Evolutionary conservation across 1,284 basidiomycete genomes (phyloP).

Genomic region (Cutaneotrichosporon sp.): DNA sequence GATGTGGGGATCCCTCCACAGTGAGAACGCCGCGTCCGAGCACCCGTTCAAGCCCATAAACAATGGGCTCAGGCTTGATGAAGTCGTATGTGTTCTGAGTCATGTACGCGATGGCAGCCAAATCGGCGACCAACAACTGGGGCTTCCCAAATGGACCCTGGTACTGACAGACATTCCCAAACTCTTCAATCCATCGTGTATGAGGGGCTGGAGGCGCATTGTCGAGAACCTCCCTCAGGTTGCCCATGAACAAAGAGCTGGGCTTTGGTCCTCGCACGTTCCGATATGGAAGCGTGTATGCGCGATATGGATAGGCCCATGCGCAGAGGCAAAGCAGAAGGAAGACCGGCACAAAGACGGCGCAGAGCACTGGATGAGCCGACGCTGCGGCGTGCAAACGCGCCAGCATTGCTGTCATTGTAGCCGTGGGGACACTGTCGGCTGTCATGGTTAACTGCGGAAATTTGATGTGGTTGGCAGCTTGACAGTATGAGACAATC

Average conservation of each 20-base stretch:
- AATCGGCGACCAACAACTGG: conserved; percentile 59
- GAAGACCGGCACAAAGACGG: too few relatives aligned
- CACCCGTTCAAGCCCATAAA: conserved; percentile 52
- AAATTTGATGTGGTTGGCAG: too few relatives aligned
- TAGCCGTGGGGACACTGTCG: too few relatives aligned
- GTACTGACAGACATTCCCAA: conserved; percentile 26
- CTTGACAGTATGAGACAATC: too few relatives aligned
- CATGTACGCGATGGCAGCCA: conserved; percentile 58
- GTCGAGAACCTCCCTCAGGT: conserved; percentile 14
- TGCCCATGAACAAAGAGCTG: conserved; percentile 19
- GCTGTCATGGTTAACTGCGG: too few relatives aligned
- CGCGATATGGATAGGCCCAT: conserved; percentile 3
- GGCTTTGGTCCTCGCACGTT: conserved; percentile 21
- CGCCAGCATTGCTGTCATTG: too few relatives aligned
- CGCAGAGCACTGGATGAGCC: too few relatives aligned
- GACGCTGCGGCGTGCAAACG: too few relatives aligned
- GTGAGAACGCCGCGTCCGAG: conserved; percentile 43
- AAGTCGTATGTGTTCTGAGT: conserved; percentile 59
- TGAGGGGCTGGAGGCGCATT: conserved; percentile 17
- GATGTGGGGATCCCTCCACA: conserved; percentile 53
- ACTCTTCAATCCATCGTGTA: conserved; percentile 19
- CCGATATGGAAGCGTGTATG: conserved; percentile 4
- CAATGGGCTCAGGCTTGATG: conserved; percentile 61
- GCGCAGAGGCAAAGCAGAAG: too few relatives aligned
- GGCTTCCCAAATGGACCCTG: conserved; percentile 13